These are phyloP conservation scores for Prinsepia uniflora DNA, from an alignment of 306 rosid species.

Conservation along the genomic window DNA sequence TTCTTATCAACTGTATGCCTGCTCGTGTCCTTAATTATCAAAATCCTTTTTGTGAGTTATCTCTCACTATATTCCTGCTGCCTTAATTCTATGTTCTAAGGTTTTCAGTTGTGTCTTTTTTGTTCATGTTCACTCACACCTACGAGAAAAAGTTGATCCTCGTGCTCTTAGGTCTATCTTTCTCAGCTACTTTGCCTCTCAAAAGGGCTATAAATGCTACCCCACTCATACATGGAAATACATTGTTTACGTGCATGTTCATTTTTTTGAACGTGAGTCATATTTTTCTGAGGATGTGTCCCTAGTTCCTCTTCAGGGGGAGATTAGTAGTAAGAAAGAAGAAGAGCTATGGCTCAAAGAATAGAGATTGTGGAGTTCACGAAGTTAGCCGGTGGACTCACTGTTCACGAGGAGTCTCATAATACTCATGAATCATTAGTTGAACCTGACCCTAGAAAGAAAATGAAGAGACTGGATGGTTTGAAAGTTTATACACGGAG, in stretches of 20 bases:
- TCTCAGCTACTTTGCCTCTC: background rate
- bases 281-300: no score
- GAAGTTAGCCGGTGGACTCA: background rate
- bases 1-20: background rate
- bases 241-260: background rate
- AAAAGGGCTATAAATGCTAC: background rate
- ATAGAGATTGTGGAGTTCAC: background rate
- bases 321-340: background rate
- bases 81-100: background rate
- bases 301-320: background rate
- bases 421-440: no score
- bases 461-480: no score
- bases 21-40: background rate
- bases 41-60: background rate
- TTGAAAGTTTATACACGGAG: no score
- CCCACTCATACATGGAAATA: background rate
- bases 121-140: background rate
- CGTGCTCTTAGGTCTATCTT: background rate
- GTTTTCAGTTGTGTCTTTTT: background rate
- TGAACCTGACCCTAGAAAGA: no score
- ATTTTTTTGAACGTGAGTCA: background rate
- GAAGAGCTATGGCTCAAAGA: no score
- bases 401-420: no score
- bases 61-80: background rate
- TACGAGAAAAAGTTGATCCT: background rate